Conservation (phyloP, 164 flowering plant species). For the Magnolia officinalis region DNA sequence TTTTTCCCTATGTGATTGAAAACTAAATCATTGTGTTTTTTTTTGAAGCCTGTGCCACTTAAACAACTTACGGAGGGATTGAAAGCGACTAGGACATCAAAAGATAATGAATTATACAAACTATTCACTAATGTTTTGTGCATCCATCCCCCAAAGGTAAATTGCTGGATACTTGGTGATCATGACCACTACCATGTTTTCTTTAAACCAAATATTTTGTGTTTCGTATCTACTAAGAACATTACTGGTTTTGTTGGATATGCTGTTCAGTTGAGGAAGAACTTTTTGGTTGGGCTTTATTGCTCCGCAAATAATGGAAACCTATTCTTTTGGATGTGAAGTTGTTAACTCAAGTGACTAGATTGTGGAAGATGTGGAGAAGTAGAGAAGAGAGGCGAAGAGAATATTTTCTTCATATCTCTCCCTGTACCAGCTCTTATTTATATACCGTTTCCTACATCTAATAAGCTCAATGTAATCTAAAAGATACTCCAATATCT, state of each 20-base stretch:
- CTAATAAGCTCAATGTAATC: too few species aligned
- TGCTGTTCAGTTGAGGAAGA: background rate
- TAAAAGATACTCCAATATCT: too few species aligned
- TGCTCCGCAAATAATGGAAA: background rate
- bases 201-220: background rate
- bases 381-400: too few species aligned
- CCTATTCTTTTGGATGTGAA: background rate
- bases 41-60: constrained; percentile 78
- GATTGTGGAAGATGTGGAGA: too few species aligned
- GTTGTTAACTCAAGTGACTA: too few species aligned
- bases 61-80: constrained; percentile 85
- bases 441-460: too few species aligned
- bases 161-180: background rate
- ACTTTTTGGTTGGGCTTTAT: background rate
- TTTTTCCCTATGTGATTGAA: background rate
- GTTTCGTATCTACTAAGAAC: background rate
- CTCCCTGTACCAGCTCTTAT: too few species aligned
- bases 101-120: constrained; percentile 53
- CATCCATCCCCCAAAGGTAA: constrained; percentile 84
- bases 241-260: background rate
- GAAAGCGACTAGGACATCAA: constrained; percentile 59
- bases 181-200: background rate
- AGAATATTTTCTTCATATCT: too few species aligned
- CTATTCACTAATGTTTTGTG: constrained; percentile 69
- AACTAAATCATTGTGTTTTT: background rate